Conservation (phyloP, 2,329 filamentous ascomycete species). For the Penicillium sp. region DNA sequence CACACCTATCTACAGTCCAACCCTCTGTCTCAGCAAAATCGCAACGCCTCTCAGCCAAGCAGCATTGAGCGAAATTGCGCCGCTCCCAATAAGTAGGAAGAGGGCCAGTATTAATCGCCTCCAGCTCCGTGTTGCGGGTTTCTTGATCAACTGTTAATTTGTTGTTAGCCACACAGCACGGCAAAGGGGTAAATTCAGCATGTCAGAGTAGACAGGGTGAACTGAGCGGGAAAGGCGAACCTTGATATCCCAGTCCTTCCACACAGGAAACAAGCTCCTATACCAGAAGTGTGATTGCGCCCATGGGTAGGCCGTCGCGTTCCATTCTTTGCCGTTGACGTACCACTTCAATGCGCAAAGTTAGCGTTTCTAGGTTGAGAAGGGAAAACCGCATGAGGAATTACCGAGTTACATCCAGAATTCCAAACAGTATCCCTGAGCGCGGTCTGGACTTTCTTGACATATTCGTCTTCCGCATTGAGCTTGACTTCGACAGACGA, state of each 20-base stretch:
- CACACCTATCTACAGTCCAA: neutral
- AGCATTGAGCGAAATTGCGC: neutral
- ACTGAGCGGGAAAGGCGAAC: neutral
- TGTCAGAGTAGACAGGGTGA: too few relatives aligned
- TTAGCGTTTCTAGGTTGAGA: neutral
- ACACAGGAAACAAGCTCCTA: slow-evolving; percentile 32
- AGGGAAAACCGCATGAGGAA: neutral
- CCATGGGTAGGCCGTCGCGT: slow-evolving; percentile 34
- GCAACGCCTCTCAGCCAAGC: neutral
- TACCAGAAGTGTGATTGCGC: slow-evolving; percentile 34
- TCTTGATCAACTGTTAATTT: neutral
- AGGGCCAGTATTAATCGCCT: neutral
- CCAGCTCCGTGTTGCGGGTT: neutral
- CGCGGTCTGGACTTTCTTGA: slow-evolving; percentile 50
- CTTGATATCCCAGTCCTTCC: slow-evolving; percentile 31
- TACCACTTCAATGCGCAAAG: slow-evolving; percentile 25
- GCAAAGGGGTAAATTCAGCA: too few relatives aligned
- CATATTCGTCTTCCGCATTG: slow-evolving; percentile 52
- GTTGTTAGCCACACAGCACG: neutral
- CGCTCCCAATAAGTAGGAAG: neutral
- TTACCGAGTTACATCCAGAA: slow-evolving; percentile 38
- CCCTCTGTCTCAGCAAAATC: neutral
- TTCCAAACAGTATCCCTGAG: slow-evolving; percentile 53
- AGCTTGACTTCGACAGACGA: slow-evolving; percentile 51
- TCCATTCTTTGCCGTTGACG: slow-evolving; percentile 32